Conservation (phyloP, 805 yeast species). For the Cyberlindnera euphorbiiphila region DNA sequence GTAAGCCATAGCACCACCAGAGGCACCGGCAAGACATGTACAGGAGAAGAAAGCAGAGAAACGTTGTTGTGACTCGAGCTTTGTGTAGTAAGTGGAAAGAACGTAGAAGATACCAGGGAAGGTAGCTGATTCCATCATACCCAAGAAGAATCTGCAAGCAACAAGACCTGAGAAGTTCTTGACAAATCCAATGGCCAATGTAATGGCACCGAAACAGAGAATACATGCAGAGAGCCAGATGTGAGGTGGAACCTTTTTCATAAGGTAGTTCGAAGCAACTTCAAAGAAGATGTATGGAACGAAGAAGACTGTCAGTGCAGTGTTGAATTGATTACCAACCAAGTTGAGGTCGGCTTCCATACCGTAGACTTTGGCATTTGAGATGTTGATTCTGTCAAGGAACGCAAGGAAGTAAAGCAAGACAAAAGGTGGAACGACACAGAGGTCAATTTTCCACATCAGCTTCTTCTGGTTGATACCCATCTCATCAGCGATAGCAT, state of each 20-base stretch:
- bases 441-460: slow-evolving; percentile 53
- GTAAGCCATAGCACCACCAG: slow-evolving; percentile 50
- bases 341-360: slow-evolving; percentile 52
- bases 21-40: slow-evolving; percentile 52
- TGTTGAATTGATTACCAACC: slow-evolving; percentile 39
- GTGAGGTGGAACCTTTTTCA: slow-evolving; percentile 37
- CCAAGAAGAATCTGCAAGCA: slow-evolving; percentile 47
- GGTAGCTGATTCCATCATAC: slow-evolving; percentile 50
- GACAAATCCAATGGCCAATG: slow-evolving; percentile 42
- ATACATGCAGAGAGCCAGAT: slow-evolving; percentile 34
- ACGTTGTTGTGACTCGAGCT: slow-evolving; percentile 45
- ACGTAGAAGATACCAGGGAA: slow-evolving; percentile 49
- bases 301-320: slow-evolving; percentile 44
- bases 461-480: slow-evolving; percentile 53
- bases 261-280: slow-evolving; percentile 37
- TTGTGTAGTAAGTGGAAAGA: slow-evolving; percentile 44
- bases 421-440: slow-evolving; percentile 76
- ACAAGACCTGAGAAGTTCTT: slow-evolving; percentile 42
- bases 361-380: slow-evolving; percentile 76
- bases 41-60: slow-evolving; percentile 47
- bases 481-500: slow-evolving; percentile 37
- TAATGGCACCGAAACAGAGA: slow-evolving; percentile 37
- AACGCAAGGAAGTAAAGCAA: slow-evolving; percentile 71
- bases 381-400: slow-evolving; percentile 76
- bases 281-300: slow-evolving; percentile 41